A percentile compares a stretch with the other conserved stretches of the same genome.
These are phyloP conservation scores for Ceratocystis smalleyi DNA, from an alignment of 2,329 filamentous ascomycete species.

Conservation along the genomic window DNA sequence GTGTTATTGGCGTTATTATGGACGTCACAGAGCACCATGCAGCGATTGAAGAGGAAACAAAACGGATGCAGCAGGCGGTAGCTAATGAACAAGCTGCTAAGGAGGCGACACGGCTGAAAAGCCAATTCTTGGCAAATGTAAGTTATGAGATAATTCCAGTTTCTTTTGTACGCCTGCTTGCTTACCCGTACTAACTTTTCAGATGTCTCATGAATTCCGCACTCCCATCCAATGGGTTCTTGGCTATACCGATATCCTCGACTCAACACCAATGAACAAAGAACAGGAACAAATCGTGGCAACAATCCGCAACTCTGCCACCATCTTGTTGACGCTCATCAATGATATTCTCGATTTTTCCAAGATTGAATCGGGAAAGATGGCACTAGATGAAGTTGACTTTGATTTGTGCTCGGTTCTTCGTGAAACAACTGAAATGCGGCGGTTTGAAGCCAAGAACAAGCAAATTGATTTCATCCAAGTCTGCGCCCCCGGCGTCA, in stretches of 20 bases:
- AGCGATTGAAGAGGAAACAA: conserved; percentile 46
- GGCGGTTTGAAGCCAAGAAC: conserved; percentile 67
- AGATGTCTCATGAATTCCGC: conserved; percentile 66
- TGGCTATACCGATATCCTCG: conserved; percentile 60
- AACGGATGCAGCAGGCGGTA: conserved; percentile 53
- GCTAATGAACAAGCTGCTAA: conserved; percentile 66
- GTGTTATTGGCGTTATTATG: conserved; percentile 65
- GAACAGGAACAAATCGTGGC: conserved; percentile 62
- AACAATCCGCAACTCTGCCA: conserved; percentile 64
- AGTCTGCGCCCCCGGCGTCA: conserved; percentile 45
- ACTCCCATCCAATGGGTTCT: conserved; percentile 69
- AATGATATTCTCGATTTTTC: conserved; percentile 87
- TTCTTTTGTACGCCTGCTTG: background rate
- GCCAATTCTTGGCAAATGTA: conserved; percentile 57
- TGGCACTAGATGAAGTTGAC: conserved; percentile 68
- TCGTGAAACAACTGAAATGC: conserved; percentile 71
- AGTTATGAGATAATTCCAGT: conserved; percentile 16
- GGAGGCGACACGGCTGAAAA: conserved; percentile 66
- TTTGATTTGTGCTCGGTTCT: conserved; percentile 61
- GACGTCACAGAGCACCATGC: conserved; percentile 59
- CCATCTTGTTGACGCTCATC: conserved; percentile 71
- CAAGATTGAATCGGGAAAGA: conserved; percentile 62
- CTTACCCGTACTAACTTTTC: conserved; percentile 4
- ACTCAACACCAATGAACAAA: conserved; percentile 50
- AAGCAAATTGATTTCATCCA: conserved; percentile 60